A percentile compares a stretch with the other conserved stretches of the same genome.
Evolutionary conservation across 2,329 filamentous ascomycete species (phyloP).

Genomic region (Colletotrichum sp.): DNA sequence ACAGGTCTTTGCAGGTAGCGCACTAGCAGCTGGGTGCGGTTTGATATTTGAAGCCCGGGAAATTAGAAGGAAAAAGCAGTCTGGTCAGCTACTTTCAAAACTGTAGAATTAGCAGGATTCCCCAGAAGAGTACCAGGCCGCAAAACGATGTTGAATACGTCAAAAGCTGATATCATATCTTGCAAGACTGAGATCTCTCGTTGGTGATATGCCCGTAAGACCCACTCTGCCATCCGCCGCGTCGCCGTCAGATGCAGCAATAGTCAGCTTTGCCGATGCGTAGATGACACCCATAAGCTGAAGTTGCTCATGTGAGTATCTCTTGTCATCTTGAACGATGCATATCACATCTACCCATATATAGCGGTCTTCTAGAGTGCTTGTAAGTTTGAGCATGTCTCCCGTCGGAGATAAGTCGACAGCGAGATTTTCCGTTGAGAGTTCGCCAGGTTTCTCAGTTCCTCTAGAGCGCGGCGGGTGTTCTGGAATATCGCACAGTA

Average conservation of each 20-base stretch:
- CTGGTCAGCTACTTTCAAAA: no score
- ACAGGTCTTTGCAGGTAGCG: no score
- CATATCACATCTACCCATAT: background rate
- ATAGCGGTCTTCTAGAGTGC: background rate
- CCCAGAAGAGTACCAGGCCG: no score
- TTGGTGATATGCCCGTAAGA: accelerated
- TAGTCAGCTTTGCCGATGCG: background rate
- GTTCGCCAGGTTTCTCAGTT: background rate
- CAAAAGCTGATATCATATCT: background rate
- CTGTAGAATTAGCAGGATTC: no score
- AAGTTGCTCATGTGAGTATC: background rate
- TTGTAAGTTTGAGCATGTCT: background rate
- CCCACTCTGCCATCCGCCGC: background rate
- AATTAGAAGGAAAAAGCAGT: no score
- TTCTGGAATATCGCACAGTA: background rate
- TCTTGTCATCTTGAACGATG: background rate
- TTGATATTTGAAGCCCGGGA: no score
- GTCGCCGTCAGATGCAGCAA: background rate
- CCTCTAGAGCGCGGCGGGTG: background rate
- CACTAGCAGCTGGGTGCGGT: no score
- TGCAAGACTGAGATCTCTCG: background rate
- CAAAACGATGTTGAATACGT: background rate
- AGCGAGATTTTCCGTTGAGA: background rate
- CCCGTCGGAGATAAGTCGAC: background rate
- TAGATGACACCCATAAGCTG: background rate